Base-by-base conservation (phyloP, 2,329 filamentous ascomycete genomes). In the Hypocrella siamensis region DNA sequence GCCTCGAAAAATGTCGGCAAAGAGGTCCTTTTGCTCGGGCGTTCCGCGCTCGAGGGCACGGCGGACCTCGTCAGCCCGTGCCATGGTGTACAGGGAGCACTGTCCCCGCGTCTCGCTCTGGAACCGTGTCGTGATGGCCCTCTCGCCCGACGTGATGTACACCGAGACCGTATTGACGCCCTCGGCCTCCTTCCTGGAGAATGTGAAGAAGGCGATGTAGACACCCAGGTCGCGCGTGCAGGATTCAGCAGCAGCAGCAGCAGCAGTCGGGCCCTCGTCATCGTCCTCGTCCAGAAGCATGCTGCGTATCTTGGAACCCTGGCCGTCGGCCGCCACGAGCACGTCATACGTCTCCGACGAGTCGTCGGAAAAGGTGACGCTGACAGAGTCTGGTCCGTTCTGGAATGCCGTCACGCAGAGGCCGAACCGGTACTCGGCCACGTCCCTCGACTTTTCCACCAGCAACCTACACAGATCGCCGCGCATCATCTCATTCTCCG, bases 401-500 rank as follows among this genome's bases (percentile, higher is more conserved):
- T 42, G 19, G 3, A 57, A 34, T 2, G 37, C 32, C 5, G 44
- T 43, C 7, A 56, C 38, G 4, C 43, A 46, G 17, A 49, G 47
- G 6, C 44, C 49, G 27, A 53, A 54, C 1, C 40, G 22, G 35
- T 48, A 54, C 19, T 37, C 37, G 11, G 40, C 42, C 4, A 34
- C 41, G 10, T 46, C 38, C 8, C 45, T 38, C 16, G 51, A 55
- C 14, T 40, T 47, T 1, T 67, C 54, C 40, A 64, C 63, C 2
- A 75, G 44, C 3, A 74, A 50, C 9, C 51, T 46, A 4, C 60
- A 58, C n/a, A 76, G 42, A 32, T 72, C 65, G 0, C 65, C 68
- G 7, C 70, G 55, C 57, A 76, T 65, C 30, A 76, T 65, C 49
- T 76, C 71, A 36, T 58, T 72, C 34, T 76, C 70, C 36, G 59